Evolutionary conservation across 768 basidiomycete species (phyloP).

Genomic region (Rhodotorula taiwanensis): DNA sequence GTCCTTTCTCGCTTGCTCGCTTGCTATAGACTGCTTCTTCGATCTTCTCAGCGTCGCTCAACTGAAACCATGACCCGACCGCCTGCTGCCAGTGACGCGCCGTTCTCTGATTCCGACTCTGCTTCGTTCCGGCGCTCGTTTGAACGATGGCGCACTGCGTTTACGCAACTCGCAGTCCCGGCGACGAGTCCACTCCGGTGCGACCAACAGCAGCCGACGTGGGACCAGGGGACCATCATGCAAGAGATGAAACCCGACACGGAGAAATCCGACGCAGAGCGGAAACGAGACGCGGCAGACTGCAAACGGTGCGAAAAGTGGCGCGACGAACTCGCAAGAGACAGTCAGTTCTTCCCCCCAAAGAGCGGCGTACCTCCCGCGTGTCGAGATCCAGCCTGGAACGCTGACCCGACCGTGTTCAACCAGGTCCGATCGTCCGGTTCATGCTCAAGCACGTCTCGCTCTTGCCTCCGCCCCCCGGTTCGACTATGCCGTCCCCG

Average conservation of each 20-base stretch:
- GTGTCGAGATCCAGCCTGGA: neutral
- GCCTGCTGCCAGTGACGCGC: no score
- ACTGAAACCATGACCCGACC: neutral
- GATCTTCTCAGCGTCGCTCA: neutral
- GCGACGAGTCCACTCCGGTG: constrained; percentile 4
- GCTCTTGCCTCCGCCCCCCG: constrained; percentile 45
- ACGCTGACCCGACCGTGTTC: neutral
- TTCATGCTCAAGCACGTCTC: constrained; percentile 91
- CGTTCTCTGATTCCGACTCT: constrained; percentile 5
- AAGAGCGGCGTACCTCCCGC: no score
- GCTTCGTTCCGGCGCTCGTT: constrained; percentile 22
- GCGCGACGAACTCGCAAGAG: constrained; percentile 61
- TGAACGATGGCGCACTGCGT: constrained; percentile 14
- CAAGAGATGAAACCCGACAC: neutral
- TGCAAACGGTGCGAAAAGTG: constrained; percentile 57
- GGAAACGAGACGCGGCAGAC: constrained; percentile 17
- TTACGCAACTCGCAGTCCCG: constrained; percentile 13
- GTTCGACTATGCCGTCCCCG: constrained; percentile 43
- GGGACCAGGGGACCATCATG: constrained; percentile 27
- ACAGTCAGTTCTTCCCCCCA: constrained; percentile 52
- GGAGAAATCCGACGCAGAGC: constrained; percentile 2
- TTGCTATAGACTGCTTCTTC: neutral
- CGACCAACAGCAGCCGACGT: constrained; percentile 4
- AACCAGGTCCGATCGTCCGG: constrained; percentile 68
- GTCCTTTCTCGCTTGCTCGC: no score